A percentile compares a stretch with the other conserved stretches of the same genome.
These are phyloP conservation scores for Perilla frutescens DNA, from an alignment of 257 asterid genomes.

Conservation along the genomic window DNA sequence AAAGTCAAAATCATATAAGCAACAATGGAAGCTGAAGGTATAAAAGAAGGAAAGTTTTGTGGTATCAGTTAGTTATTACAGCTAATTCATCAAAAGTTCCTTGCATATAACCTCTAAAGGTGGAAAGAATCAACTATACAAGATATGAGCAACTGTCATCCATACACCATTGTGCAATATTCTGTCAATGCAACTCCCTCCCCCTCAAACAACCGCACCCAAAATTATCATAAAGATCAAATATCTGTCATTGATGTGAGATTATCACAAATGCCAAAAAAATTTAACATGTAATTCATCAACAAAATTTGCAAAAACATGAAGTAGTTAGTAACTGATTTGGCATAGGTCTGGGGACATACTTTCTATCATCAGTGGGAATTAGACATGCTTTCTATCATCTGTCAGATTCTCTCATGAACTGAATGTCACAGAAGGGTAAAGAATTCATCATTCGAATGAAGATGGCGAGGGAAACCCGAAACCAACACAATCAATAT, in stretches of 20 bases:
- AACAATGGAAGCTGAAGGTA: conserved; percentile 1
- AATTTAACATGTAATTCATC: not conserved
- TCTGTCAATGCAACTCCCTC: not conserved
- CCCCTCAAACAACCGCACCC: not conserved
- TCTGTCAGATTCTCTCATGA: no score
- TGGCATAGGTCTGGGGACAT: not conserved
- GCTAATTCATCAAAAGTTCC: not conserved
- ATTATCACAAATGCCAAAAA: conserved; percentile 5
- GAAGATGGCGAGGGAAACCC: no score
- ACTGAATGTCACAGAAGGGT: no score
- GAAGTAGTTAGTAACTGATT: not conserved
- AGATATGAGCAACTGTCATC: not conserved
- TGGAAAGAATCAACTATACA: not conserved
- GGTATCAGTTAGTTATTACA: not conserved
- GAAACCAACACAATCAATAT: no score
- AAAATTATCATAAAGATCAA: not conserved
- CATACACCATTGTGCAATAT: not conserved
- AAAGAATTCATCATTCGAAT: no score
- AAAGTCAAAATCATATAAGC: not conserved
- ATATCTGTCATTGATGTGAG: not conserved
- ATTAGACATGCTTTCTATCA: no score
- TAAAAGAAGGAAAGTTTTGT: not conserved
- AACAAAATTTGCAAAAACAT: not conserved
- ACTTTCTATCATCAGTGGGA: no score
- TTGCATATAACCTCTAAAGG: not conserved